These are phyloP conservation scores for Elsinoe necatrix DNA, from an alignment of 2,329 filamentous ascomycete genomes.

Conservation along the genomic window DNA sequence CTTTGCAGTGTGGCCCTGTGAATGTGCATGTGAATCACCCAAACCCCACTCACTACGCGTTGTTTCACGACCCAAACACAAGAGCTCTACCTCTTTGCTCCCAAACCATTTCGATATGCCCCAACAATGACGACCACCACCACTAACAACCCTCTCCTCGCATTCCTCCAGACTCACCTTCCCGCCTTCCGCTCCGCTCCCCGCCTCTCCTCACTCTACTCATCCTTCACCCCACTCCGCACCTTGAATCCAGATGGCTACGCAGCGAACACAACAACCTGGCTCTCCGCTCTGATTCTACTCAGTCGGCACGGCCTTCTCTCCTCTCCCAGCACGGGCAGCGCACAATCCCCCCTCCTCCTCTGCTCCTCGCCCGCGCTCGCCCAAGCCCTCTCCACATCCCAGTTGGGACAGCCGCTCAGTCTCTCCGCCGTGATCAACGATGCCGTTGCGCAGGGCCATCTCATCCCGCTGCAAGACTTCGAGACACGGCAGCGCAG, in stretches of 20 bases:
- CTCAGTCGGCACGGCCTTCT: conserved; percentile 58
- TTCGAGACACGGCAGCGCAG: conserved; percentile 60
- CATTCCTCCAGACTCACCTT: conserved; percentile 48
- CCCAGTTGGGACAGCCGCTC: conserved; percentile 71
- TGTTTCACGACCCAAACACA: not conserved
- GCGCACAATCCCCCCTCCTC: conserved; percentile 30
- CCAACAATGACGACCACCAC: conserved; percentile 26
- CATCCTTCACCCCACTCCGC: conserved; percentile 69
- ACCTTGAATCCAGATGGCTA: conserved; percentile 79
- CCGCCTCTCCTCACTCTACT: conserved; percentile 77
- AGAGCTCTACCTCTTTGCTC: not conserved
- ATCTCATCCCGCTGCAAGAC: conserved; percentile 60
- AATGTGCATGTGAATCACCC: not conserved
- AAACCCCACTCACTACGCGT: not conserved
- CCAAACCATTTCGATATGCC: not conserved
- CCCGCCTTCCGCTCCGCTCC: conserved; percentile 43
- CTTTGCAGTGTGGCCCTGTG: too few species aligned
- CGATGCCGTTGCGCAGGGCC: conserved; percentile 61
- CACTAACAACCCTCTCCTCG: conserved; percentile 42
- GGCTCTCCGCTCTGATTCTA: conserved; percentile 64
- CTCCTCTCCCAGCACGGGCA: conserved; percentile 28
- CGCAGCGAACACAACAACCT: conserved; percentile 67
- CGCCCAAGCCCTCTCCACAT: conserved; percentile 61
- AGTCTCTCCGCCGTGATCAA: conserved; percentile 69
- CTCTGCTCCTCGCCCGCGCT: conserved; percentile 54